Percentiles rank a stretch among this genome's conserved stretches.
Evolutionary conservation across 441 rosid genomes (phyloP).

Genomic region (Populus hybrid): DNA sequence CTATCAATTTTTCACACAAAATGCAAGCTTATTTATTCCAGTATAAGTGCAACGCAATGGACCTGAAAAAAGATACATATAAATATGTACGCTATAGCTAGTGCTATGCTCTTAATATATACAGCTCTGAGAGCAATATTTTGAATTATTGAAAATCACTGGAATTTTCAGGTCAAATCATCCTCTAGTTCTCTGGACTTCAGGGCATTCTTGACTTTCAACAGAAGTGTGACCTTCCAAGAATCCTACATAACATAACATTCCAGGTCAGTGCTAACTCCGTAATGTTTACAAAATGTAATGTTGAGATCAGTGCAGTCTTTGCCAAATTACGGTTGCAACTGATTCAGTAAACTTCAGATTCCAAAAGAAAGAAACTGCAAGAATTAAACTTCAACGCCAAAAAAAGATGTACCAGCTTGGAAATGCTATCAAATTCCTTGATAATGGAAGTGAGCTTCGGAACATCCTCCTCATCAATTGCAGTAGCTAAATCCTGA

Average conservation of each 20-base stretch:
- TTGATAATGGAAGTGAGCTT: constrained; percentile 69
- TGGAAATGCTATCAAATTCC: constrained; percentile 84
- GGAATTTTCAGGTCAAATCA: constrained; percentile 53
- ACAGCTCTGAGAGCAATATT: neutral
- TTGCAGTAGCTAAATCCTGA: constrained; percentile 71
- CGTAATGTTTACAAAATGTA: neutral
- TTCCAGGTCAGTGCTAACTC: neutral
- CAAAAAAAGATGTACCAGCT: constrained; percentile 46
- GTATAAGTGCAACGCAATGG: neutral
- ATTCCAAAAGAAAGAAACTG: neutral
- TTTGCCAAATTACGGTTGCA: neutral
- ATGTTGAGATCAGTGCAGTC: neutral
- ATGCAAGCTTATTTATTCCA: neutral
- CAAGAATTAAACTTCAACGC: neutral
- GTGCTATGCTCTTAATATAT: neutral
- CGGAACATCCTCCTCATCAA: constrained; percentile 77
- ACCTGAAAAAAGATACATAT: neutral
- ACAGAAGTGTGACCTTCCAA: constrained; percentile 79
- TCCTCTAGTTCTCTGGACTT: constrained; percentile 79
- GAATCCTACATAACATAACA: constrained; percentile 51
- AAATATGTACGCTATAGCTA: neutral
- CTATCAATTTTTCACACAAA: neutral
- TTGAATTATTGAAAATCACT: neutral
- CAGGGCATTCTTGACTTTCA: constrained; percentile 83
- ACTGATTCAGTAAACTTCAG: neutral